phyloP scores from a whole-genome alignment of 2,329 filamentous ascomycete species.

The Saccharata proteae region DNA sequence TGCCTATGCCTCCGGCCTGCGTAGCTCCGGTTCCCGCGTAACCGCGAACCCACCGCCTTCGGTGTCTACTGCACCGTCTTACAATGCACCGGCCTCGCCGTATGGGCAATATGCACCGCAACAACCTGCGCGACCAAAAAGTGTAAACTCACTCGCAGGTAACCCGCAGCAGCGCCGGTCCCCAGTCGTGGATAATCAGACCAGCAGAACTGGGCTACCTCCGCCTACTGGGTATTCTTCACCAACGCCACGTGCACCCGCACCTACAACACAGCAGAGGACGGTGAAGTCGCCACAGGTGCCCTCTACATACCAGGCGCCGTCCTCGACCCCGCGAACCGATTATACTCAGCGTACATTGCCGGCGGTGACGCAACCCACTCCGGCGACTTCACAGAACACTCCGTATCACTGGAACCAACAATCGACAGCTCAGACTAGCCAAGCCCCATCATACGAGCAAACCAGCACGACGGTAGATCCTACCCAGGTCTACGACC shows the following conservation, averaged over 20 bases:
- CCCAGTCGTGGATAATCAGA: too few species aligned
- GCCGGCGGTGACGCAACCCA: slow-evolving; percentile 6
- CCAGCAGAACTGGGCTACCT: too few species aligned
- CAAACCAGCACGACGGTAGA: slow-evolving; percentile 31
- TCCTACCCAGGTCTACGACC: slow-evolving; percentile 42
- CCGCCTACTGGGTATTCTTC: too few species aligned
- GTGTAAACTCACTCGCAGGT: slow-evolving; percentile 4
- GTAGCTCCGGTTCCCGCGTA: slow-evolving; percentile 2
- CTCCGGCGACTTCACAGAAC: not conserved
- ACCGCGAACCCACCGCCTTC: not conserved
- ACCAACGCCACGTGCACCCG: not conserved
- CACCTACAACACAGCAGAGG: slow-evolving; percentile 1
- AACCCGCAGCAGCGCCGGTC: slow-evolving; percentile 1
- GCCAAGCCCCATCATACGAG: not conserved
- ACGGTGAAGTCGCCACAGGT: not conserved
- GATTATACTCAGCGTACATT: slow-evolving; percentile 2
- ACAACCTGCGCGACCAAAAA: slow-evolving; percentile 3
- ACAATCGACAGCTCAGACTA: not conserved
- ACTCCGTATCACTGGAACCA: slow-evolving; percentile 3
- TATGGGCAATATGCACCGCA: slow-evolving; percentile 1
- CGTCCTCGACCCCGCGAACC: not conserved
- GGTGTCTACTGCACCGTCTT: not conserved
- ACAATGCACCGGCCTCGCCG: not conserved
- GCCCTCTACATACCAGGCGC: not conserved
- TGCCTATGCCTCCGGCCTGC: slow-evolving; percentile 6